Base-by-base conservation (phyloP, 768 basidiomycete species). In the Boletus reticulatus region DNA sequence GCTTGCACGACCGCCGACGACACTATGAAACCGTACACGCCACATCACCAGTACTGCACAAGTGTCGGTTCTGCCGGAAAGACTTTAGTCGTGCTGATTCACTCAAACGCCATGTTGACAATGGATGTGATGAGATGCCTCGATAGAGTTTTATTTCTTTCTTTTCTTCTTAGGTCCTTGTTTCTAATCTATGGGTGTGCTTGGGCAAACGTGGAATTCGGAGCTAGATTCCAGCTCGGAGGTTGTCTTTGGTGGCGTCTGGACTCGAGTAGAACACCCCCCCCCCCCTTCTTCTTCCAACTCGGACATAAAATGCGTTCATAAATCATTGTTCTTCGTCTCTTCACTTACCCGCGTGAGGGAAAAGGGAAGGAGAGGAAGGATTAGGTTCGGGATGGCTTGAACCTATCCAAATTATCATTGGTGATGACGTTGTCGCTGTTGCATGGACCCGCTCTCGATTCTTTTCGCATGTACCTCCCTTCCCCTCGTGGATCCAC, bases 31-130 rank as follows among this genome's bases (percentile, higher is more conserved):
- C 85, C 16, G 85, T 89, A 62, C 89, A 91, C 63, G 77, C 84
- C 43, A 67, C 84, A 36, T 76, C 79, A 14, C 85, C 87, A 20
- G 77, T 84, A 54, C 73, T 82, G 61, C 88, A 92, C 68, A 80
- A 78, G 49, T 92, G 90, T 72, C 80, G 79, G 27, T 85, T 77
- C 67, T 92, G 90, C 71, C 78, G 80, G 62, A 91, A 90, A 72
- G 84, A 84, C 66, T 90, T 91, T 68, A 88, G 87, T 73, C 83
- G 90, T 69, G 80, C 73, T 47, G 88, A 89, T 73, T 92, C 90
- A 55, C 76, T 91, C 60, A 92, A 91, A 73, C 79, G 90, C 67
- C 90, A 92, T 72, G 62, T 87, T 50, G 89, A 92, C 76, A 89
- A 90, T 62, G 89, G 89, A 48, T 89, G 88, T 74, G 84, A 86